These are phyloP conservation scores for Mycosphaerelloides madeirae DNA, from an alignment of 2,329 filamentous ascomycete species.

Conservation along the genomic window DNA sequence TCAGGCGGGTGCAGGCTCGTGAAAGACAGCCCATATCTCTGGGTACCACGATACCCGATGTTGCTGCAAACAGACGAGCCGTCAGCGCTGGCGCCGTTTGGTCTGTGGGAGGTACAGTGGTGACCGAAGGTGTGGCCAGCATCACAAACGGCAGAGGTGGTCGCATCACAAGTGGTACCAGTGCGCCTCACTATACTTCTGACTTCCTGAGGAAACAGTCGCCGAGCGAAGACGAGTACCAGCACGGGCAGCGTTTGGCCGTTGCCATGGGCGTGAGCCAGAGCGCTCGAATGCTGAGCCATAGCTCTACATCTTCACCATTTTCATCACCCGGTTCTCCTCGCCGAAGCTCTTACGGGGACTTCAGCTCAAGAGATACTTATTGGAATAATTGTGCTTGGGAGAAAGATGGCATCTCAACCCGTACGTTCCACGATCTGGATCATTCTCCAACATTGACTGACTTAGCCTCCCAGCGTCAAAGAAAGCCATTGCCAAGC, in stretches of 20 bases:
- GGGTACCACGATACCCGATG: conserved; percentile 2
- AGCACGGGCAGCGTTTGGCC: conserved; percentile 70
- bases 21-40: conserved; percentile 7
- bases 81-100: conserved; percentile 67
- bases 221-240: conserved; percentile 31
- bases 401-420: conserved; percentile 13
- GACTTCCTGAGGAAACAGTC: conserved; percentile 47
- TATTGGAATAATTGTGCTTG: conserved; percentile 22
- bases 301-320: conserved; percentile 32
- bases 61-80: conserved; percentile 14
- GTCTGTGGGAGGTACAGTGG: conserved; percentile 64
- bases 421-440: neutral
- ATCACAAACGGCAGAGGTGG: conserved; percentile 59
- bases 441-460: too few relatives aligned
- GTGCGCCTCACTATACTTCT: conserved; percentile 60
- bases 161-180: conserved; percentile 64
- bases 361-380: conserved; percentile 6
- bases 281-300: conserved; percentile 57
- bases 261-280: conserved; percentile 76
- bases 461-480: too few relatives aligned
- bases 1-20: neutral
- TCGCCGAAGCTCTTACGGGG: conserved; percentile 8
- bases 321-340: conserved; percentile 4
- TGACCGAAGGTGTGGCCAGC: conserved; percentile 34
- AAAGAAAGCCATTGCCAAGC: conserved; percentile 8